A percentile compares a stretch with the other conserved stretches of the same genome.
Evolutionary conservation across 768 basidiomycete species (phyloP).

Genomic region (Mycena rebaudengoi): DNA sequence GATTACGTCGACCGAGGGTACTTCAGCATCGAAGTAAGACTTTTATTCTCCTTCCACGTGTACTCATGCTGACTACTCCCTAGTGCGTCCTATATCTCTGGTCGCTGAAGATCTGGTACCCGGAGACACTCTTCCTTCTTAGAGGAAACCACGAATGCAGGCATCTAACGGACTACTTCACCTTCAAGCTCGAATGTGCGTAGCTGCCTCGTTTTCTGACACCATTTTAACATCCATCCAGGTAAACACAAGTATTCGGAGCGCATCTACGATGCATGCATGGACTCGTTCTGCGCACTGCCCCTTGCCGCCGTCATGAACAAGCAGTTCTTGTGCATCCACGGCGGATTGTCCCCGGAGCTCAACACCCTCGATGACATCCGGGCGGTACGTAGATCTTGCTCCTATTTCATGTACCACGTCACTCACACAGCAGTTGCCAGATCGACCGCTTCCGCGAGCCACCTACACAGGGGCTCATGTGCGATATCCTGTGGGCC

Average conservation of each 20-base stretch:
- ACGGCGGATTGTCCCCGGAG: slow-evolving; percentile 96
- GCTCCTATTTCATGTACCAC: background rate
- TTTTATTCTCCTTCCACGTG: background rate
- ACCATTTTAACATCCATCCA: slow-evolving; percentile 39
- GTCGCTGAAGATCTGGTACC: slow-evolving; percentile 99
- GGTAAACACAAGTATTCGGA: slow-evolving; percentile 99
- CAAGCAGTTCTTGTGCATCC: slow-evolving; percentile 98
- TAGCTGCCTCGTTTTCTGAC: slow-evolving; percentile 16
- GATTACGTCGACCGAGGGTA: slow-evolving; percentile 96
- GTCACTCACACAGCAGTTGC: slow-evolving; percentile 1
- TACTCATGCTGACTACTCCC: slow-evolving; percentile 8
- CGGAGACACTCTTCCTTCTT: slow-evolving; percentile 93
- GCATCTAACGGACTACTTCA: slow-evolving; percentile 98
- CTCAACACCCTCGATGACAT: slow-evolving; percentile 96
- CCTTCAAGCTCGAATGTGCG: slow-evolving; percentile 98
- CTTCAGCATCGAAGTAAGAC: slow-evolving; percentile 87
- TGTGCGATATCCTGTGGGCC: slow-evolving; percentile 99
- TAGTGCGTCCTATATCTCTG: slow-evolving; percentile 98
- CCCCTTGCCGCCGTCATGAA: slow-evolving; percentile 99
- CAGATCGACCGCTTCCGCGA: slow-evolving; percentile 98
- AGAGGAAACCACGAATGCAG: slow-evolving; percentile 99
- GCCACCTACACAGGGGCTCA: slow-evolving; percentile 95
- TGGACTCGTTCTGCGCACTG: slow-evolving; percentile 96
- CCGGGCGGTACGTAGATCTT: slow-evolving; percentile 65
- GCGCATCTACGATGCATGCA: slow-evolving; percentile 94